phyloP scores from a whole-genome alignment of 1,284 basidiomycete species.

The Schizopora paradoxa region DNA sequence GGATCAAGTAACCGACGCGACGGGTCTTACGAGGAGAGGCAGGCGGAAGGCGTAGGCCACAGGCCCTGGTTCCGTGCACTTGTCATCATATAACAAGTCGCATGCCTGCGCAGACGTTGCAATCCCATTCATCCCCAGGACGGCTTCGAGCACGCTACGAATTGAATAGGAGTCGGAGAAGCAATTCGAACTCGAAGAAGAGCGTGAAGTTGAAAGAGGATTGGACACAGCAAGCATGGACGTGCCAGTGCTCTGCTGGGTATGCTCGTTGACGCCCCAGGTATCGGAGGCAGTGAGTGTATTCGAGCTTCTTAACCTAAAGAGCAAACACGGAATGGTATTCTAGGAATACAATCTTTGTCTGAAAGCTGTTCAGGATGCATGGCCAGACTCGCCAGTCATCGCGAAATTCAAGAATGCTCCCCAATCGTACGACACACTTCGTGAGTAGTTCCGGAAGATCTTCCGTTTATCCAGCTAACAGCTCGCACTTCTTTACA shows the following conservation, averaged over 20 bases:
- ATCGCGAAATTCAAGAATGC: conserved; percentile 12
- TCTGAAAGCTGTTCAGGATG: conserved; percentile 16
- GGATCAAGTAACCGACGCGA: too few species aligned
- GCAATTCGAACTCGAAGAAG: too few species aligned
- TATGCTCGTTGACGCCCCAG: conserved; percentile 14
- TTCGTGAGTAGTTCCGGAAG: conserved; percentile 10
- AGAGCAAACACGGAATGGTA: not conserved
- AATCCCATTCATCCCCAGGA: too few species aligned
- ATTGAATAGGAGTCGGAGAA: too few species aligned
- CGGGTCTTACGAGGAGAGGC: too few species aligned
- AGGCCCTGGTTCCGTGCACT: too few species aligned
- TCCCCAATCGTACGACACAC: conserved; percentile 15
- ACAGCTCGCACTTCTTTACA: conserved; percentile 25
- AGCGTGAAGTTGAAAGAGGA: too few species aligned
- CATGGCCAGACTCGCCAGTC: conserved; percentile 14
- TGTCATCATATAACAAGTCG: too few species aligned
- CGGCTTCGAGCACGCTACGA: too few species aligned
- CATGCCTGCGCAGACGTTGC: too few species aligned
- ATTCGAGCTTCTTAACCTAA: not conserved
- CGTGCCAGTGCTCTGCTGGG: conserved; percentile 13
- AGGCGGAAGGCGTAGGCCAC: too few species aligned
- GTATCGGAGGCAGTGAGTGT: conserved; percentile 8
- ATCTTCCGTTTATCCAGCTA: not conserved
- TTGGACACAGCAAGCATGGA: too few species aligned
- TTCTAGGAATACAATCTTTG: conserved; percentile 15